Base-by-base conservation (phyloP, 805 yeast genomes). In the Tetrapisispora pingtungensis region DNA sequence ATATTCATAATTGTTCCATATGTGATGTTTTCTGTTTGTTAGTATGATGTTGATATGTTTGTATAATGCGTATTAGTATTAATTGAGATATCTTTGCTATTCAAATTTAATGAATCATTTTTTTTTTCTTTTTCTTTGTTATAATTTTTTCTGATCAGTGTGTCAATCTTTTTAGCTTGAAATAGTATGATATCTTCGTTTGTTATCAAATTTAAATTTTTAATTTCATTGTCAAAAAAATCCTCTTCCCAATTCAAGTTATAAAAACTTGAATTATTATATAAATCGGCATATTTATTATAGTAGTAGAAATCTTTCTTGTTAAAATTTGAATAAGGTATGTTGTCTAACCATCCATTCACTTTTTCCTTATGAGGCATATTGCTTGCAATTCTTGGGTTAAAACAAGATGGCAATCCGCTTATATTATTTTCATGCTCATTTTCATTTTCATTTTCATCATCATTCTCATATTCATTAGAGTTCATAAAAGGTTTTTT, bases 361-460 rank as follows among this genome's bases (percentile, higher is more conserved):
- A 84, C 84, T 53, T 83, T 84, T 53, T 84, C 90, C 40, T 62
- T 66, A 49, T 71, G 74, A 1, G 78, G 70, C 88, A 84, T 82
- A 58, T 77, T 79, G 8, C 72, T 64, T 2, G 78, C 77, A 27
- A 62, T 62, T 54, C 86, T 68, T 12, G 90, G 90, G 46, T 81
- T 72, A 55, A 83, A 81, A 13, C 56, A 54, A 1, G 65, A 48
- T 1, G 82, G 80, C 43, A 76, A 70, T 10, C 51, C 36, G 5
- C 19, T 20, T 43, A 13, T 38, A 28, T 12, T 28, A 28, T 28
- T 28, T 12, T 28, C 31, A 28, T 7, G 4, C 13, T 28, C n/a
- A 4, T 28, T 14, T 12, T 12, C 31, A 28, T 28, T 10, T 33
- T 7, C 6, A 15, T 20, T 35, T 28, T 35, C 12, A 19, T n/a